Evolutionary conservation across 139 green algal genomes (phyloP).

Genomic region (Coelastrella sp.): DNA sequence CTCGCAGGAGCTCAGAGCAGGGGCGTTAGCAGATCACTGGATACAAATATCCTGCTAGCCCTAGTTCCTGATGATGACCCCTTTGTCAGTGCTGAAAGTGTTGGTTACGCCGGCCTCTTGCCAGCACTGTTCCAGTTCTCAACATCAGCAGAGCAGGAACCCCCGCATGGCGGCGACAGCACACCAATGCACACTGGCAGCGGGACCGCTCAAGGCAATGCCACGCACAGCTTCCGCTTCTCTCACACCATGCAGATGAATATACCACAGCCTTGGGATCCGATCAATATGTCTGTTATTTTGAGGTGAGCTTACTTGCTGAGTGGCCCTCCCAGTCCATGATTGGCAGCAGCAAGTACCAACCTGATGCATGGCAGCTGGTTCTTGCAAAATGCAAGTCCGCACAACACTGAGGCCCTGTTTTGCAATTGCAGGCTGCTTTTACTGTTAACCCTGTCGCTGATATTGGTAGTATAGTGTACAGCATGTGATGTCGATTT

Average conservation of each 20-base stretch:
- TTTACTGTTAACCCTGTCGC: too few relatives aligned
- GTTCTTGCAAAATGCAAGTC: too few relatives aligned
- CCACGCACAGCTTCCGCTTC: slow-evolving; percentile 4
- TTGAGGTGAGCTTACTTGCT: neutral
- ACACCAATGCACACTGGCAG: neutral
- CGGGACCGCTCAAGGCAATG: neutral
- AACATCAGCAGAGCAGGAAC: neutral
- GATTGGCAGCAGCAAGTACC: neutral
- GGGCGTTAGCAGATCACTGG: neutral
- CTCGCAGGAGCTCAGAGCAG: neutral
- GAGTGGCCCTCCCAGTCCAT: neutral
- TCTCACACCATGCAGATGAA: slow-evolving; percentile 18
- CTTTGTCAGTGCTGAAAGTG: neutral
- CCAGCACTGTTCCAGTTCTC: neutral
- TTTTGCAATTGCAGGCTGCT: too few relatives aligned
- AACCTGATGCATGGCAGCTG: neutral
- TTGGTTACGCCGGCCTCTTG: neutral
- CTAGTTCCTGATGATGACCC: neutral
- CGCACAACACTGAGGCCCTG: too few relatives aligned
- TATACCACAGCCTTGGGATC: slow-evolving; percentile 27
- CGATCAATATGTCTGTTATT: slow-evolving; percentile 1
- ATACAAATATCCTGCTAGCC: neutral
- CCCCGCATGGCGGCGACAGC: neutral
- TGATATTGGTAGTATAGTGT: too few relatives aligned
- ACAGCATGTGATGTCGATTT: too few relatives aligned